Base-by-base conservation (phyloP, 2,329 filamentous ascomycete genomes). In the Claviceps digitariae region DNA sequence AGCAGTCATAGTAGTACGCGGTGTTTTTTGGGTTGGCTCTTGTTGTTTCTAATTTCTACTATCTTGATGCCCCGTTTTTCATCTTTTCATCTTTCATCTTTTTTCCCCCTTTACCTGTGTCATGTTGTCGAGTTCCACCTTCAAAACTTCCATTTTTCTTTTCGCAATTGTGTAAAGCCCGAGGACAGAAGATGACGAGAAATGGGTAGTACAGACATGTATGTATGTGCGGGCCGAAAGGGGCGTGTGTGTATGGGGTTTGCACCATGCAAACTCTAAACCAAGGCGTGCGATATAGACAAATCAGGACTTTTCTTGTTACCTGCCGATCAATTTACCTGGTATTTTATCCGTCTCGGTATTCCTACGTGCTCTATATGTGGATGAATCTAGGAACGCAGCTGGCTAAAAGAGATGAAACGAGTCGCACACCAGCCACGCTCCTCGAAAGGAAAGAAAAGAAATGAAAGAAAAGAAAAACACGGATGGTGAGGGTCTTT, bases 1-100 rank as follows among this genome's bases (percentile, higher is more conserved):
- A 41, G n/a, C n/a, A 41, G 48, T 51, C 49, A 48, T 25, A 48
- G 41, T 40, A 17, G 48, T 21, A 51, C 41, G 40, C 23, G 48
- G 41, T 38, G 48, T 40, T 40, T 45, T 51, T 47, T 48, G 41
- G 48, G 47, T 53, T 51, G 50, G 45, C 53, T 51, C 46, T 38
- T 49, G 34, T 51, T n/a, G n/a, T n/a, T n/a, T 53, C 53, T 55
- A 47, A 50, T 50, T 53, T 50, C 25, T 36, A 41, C 41, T 40
- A 23, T 47, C 31, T 51, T 29, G 48, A 51, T 47, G 40, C 25
- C 23, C 46, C 48, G 21, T 36, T 48, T 38, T n/a, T n/a, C n/a
- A n/a, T n/a, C 5, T 21, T 27, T 29, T 51, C 9, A 8, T 34
- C 23, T 8, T 17, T 10, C 29, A 4, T 21, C 13, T 23, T 21